Evolutionary conservation across 2,329 filamentous ascomycete genomes (phyloP), one percentile per base, ranked within the genome.

Genomic region (Metarhizium guizhouense): DNA sequence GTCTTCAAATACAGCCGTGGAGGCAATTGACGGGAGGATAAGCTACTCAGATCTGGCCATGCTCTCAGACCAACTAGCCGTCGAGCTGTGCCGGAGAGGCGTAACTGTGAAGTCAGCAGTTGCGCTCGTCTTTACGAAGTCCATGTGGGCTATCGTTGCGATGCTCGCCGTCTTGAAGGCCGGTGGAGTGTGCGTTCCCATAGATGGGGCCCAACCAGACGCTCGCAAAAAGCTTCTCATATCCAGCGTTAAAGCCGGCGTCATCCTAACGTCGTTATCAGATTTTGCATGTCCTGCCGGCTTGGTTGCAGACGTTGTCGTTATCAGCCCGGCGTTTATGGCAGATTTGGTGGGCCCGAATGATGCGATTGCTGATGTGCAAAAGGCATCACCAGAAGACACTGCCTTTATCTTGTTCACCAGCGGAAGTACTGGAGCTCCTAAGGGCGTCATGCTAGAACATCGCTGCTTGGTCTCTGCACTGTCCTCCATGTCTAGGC

Each of bases 121-220:
- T 20, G 20, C 20, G 20, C 56, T 65, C 30, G 61, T 57, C 47
- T 63, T 66, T 25, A 59, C 64, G 30, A 66, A 66, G 53, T 61
- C 60, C 7, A 58, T 58, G 38, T 64, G 62, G 62, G 57, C 59
- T 20, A 50, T 60, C 1, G 61, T 65, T 4, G 56, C 61, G 1
- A 59, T 60, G 40, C 57, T 66, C 7, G 62, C 57, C 3, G 57
- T 62, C 11, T 53, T 64, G 52, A 63, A 63, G 36, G 54, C 61
- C 11, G 64, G 64, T 14, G 62, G 50, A 7, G 60, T 60, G 1
- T 61, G 42, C 16, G 65, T 67, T 0, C 64, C 65, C 11, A 58
- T 70, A 34, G 67, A 69, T 47, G 57, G 43, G n/a, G 18, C 6
- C 14, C 42, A 36, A 2, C 6, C 34, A 7, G 11, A 36, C 7